Percentiles rank a stretch among this genome's conserved stretches.
Conservation (phyloP, 495 filamentous ascomycete species). For the Penicillium cataractarum region DNA sequence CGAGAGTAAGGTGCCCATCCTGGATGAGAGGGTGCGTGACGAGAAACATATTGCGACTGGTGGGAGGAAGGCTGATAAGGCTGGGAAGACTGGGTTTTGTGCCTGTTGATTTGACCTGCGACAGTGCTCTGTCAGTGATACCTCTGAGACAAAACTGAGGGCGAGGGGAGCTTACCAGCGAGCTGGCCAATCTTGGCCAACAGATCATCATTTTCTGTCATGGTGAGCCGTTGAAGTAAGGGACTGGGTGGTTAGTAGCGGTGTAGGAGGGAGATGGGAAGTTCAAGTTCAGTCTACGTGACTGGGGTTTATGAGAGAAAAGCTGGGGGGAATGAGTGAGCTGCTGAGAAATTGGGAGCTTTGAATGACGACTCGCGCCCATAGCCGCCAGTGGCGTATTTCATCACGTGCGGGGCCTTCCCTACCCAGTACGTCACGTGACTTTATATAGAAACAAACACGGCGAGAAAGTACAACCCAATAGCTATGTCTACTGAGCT, state of each 20-base stretch:
- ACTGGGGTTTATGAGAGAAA: neutral
- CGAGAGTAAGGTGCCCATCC: constrained; percentile 53
- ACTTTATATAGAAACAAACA: neutral
- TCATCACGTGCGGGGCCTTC: constrained; percentile 20
- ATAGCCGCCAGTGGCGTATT: constrained; percentile 20
- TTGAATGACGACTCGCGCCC: constrained; percentile 20
- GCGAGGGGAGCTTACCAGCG: constrained; percentile 58
- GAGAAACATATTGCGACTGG: constrained; percentile 39
- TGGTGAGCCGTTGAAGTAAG: constrained; percentile 32
- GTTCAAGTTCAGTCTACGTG: neutral
- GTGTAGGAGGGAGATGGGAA: neutral
- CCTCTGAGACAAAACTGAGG: constrained; percentile 21
- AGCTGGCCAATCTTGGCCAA: constrained; percentile 75
- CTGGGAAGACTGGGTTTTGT: constrained; percentile 64
- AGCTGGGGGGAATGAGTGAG: neutral
- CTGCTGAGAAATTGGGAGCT: neutral
- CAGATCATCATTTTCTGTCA: constrained; percentile 77
- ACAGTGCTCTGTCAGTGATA: constrained; percentile 28
- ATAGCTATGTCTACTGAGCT: too few relatives aligned
- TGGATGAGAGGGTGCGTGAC: constrained; percentile 47
- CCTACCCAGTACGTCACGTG: neutral
- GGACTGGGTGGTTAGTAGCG: constrained; percentile 10
- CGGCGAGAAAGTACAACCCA: too few relatives aligned
- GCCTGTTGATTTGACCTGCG: constrained; percentile 80
- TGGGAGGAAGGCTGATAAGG: constrained; percentile 30